These are phyloP conservation scores for Aurifilum marmelostoma DNA, from an alignment of 2,329 filamentous ascomycete species.

Conservation along the genomic window DNA sequence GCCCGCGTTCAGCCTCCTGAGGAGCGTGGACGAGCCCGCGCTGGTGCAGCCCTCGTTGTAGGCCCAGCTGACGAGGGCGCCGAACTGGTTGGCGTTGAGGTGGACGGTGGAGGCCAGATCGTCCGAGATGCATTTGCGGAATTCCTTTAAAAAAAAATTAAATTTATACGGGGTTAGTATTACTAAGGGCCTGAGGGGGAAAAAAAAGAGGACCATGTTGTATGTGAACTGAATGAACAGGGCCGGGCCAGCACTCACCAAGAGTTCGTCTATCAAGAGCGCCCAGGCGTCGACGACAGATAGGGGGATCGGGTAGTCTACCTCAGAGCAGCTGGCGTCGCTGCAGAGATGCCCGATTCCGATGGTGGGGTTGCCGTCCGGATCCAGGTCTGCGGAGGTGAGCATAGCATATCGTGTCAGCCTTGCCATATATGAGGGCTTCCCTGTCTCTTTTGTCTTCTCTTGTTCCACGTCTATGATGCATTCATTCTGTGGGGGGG, in stretches of 20 bases:
- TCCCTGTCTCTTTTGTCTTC: background rate
- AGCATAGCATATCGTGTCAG: background rate
- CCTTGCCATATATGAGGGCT: background rate
- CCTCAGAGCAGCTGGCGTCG: background rate
- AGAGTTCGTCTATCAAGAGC: background rate
- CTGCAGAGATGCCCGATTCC: background rate
- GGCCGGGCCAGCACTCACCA: background rate
- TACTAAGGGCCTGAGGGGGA: too few relatives aligned
- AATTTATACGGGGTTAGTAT: background rate
- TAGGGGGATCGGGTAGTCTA: background rate
- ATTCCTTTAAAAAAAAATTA: background rate
- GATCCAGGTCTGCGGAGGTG: background rate
- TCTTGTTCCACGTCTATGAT: background rate
- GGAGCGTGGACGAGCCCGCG: constrained; percentile 44
- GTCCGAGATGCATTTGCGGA: constrained; percentile 45
- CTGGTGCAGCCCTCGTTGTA: constrained; percentile 54
- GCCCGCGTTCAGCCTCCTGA: constrained; percentile 29
- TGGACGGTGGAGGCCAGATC: constrained; percentile 40
- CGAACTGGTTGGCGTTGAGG: constrained; percentile 56
- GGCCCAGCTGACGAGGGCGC: constrained; percentile 54
- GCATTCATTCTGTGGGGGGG: background rate
- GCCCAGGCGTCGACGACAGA: background rate
- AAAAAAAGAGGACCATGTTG: too few relatives aligned
- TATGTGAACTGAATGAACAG: too few relatives aligned
- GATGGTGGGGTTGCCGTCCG: background rate